phyloP scores from a whole-genome alignment of 805 yeast species.

The Starmerella bacillaris region DNA sequence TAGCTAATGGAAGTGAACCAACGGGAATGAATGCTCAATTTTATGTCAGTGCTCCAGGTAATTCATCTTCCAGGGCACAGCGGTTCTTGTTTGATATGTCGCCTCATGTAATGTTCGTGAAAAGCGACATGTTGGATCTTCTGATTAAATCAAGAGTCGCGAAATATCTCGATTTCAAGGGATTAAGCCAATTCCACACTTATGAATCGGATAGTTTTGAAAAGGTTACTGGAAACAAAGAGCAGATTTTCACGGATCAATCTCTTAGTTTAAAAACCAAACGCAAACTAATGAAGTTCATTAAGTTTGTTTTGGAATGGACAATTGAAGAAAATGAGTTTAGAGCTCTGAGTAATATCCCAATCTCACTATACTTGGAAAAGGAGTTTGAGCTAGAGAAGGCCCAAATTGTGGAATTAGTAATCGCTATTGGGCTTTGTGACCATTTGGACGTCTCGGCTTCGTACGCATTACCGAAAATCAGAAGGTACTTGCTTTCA shows the following conservation, averaged over 20 bases:
- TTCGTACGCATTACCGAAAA: slow-evolving; percentile 58
- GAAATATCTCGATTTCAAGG: slow-evolving; percentile 80
- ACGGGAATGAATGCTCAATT: slow-evolving; percentile 50
- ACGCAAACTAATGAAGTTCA: slow-evolving; percentile 74
- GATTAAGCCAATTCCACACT: slow-evolving; percentile 78
- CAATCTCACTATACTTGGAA: slow-evolving; percentile 42
- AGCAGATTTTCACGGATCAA: slow-evolving; percentile 85
- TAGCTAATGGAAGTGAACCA: slow-evolving; percentile 29
- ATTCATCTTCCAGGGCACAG: slow-evolving; percentile 21
- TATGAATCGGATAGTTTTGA: slow-evolving; percentile 82
- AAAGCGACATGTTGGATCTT: slow-evolving; percentile 66
- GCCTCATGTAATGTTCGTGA: slow-evolving; percentile 77
- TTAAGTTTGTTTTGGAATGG: slow-evolving; percentile 68
- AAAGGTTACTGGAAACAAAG: slow-evolving; percentile 68
- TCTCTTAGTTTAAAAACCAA: slow-evolving; percentile 55
- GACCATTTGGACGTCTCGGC: slow-evolving; percentile 43
- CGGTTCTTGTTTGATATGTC: slow-evolving; percentile 67
- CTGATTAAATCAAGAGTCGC: slow-evolving; percentile 73
- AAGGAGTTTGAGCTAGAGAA: slow-evolving; percentile 51
- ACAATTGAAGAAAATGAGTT: slow-evolving; percentile 41
- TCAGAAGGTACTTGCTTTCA: slow-evolving; percentile 65
- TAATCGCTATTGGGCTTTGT: slow-evolving; percentile 72
- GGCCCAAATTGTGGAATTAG: slow-evolving; percentile 66
- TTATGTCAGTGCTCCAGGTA: slow-evolving; percentile 47
- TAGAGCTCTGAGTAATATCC: slow-evolving; percentile 32